phyloP scores from a whole-genome alignment of 108 stramenopile species.

The Parietichytrium sp. region DNA sequence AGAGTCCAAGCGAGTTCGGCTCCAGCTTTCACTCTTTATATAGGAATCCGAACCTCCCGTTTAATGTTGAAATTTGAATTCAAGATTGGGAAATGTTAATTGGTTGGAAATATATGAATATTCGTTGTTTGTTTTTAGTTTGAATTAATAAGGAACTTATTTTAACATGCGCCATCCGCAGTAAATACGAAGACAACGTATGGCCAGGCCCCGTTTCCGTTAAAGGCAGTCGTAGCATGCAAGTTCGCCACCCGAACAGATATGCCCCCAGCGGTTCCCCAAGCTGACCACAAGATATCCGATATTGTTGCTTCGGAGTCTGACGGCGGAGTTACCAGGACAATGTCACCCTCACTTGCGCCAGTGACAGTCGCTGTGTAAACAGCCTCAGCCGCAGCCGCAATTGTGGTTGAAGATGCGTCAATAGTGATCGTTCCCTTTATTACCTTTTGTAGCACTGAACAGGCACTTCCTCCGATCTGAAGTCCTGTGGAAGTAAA shows the following conservation, averaged over 20 bases:
- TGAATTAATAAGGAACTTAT: too few relatives aligned
- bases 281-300: slow-evolving; percentile 2
- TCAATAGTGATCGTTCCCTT: slow-evolving; percentile 14
- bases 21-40: too few relatives aligned
- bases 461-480: neutral
- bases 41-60: too few relatives aligned
- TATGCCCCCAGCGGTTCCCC: slow-evolving; percentile 12
- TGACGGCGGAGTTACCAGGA: slow-evolving; percentile 11
- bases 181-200: slow-evolving; percentile 27
- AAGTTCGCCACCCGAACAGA: neutral
- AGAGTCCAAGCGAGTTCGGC: too few relatives aligned
- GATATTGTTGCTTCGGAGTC: slow-evolving; percentile 5
- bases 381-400: neutral
- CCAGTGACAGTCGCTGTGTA: slow-evolving; percentile 31
- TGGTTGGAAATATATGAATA: too few relatives aligned
- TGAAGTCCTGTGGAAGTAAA: slow-evolving; percentile 5
- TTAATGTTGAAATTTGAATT: too few relatives aligned
- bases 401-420: slow-evolving; percentile 21
- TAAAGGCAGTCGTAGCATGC: slow-evolving; percentile 1
- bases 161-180: slow-evolving; percentile 28
- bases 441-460: slow-evolving; percentile 27
- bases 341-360: neutral
- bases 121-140: too few relatives aligned
- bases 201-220: slow-evolving; percentile 24
- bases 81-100: too few relatives aligned